phyloP scores from a whole-genome alignment of 169 alveolate genomes.

The Cryptosporidium xiaoi region DNA sequence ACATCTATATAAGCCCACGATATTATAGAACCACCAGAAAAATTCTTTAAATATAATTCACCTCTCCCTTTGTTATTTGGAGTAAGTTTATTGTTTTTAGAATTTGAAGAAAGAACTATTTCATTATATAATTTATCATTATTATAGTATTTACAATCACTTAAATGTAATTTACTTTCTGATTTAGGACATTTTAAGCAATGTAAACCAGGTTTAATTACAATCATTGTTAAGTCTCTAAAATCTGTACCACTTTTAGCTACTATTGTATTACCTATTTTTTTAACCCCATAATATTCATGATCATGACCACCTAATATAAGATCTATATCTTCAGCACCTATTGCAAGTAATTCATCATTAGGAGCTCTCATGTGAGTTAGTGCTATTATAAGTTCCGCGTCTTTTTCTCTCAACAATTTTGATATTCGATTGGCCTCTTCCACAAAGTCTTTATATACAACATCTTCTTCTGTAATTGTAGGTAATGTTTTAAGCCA shows the following conservation, averaged over 20 bases:
- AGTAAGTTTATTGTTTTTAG: background rate
- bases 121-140: background rate
- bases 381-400: conserved; percentile 90
- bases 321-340: conserved; percentile 86
- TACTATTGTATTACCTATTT: conserved; percentile 79
- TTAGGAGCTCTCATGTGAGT: conserved; percentile 92
- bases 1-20: conserved; percentile 79
- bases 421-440: conserved; percentile 80
- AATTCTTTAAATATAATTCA: conserved; percentile 58
- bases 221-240: conserved; percentile 82
- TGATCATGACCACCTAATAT: conserved; percentile 94
- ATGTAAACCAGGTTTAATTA: conserved; percentile 78
- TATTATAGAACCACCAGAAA: conserved; percentile 80
- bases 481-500: conserved; percentile 90
- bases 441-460: conserved; percentile 84
- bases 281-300: conserved; percentile 77
- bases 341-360: conserved; percentile 84
- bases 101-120: background rate
- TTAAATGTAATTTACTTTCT: conserved; percentile 25
- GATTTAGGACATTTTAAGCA: conserved; percentile 61
- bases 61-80: conserved; percentile 67
- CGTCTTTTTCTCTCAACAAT: conserved; percentile 81
- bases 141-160: background rate
- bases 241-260: conserved; percentile 91
- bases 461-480: conserved; percentile 82